A percentile compares a stretch with the other conserved stretches of the same genome.
Evolutionary conservation across 306 rosid species (phyloP).

Genomic region (Acacia crassicarpa): DNA sequence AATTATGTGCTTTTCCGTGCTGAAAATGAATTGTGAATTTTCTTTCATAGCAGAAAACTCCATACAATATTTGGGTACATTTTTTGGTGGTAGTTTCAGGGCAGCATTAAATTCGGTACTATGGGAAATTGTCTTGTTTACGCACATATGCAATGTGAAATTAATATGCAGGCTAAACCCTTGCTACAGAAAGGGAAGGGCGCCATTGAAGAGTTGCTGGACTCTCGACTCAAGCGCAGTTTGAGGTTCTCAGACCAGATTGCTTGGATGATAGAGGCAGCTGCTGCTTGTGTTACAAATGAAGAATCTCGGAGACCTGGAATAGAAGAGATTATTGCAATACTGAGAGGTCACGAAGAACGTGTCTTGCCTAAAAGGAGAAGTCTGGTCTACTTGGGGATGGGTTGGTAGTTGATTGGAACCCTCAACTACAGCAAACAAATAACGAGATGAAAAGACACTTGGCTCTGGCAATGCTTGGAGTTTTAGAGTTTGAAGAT

Average conservation of each 20-base stretch:
- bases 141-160: neutral
- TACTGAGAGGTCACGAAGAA: constrained; percentile 78
- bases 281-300: constrained; percentile 74
- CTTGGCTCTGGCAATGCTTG: constrained; percentile 90
- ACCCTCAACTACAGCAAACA: constrained; percentile 64
- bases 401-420: constrained; percentile 75
- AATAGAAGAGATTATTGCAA: constrained; percentile 73
- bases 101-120: neutral
- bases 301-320: constrained; percentile 91
- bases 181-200: constrained; percentile 80
- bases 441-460: constrained; percentile 84
- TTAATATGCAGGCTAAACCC: constrained; percentile 78
- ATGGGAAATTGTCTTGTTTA: constrained; percentile 18
- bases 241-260: constrained; percentile 66
- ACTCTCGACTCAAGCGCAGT: constrained; percentile 68
- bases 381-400: constrained; percentile 74
- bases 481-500: constrained; percentile 89
- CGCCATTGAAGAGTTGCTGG: constrained; percentile 82
- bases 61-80: neutral
- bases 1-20: constrained; percentile 22
- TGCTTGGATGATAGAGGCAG: constrained; percentile 78
- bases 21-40: neutral
- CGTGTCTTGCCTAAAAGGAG: constrained; percentile 52
- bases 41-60: constrained; percentile 19
- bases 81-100: neutral